phyloP scores from a whole-genome alignment of 2,329 filamentous ascomycete genomes.

The Peltaster fructicola region DNA sequence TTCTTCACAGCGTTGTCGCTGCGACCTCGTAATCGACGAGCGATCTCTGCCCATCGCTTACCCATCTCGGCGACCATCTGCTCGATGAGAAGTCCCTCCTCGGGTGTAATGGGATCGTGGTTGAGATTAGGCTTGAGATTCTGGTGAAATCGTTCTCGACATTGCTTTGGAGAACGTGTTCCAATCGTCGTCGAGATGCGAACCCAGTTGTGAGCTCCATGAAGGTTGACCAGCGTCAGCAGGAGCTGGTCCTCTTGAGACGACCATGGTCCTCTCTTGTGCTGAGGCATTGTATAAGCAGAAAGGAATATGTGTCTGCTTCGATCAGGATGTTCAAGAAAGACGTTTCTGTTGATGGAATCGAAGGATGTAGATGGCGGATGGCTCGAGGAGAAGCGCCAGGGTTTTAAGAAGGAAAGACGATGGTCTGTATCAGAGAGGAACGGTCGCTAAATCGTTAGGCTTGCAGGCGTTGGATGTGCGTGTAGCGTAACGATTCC shows the following conservation, averaged over 20 bases:
- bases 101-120: slow-evolving; percentile 61
- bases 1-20: slow-evolving; percentile 96
- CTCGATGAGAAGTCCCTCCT: slow-evolving; percentile 58
- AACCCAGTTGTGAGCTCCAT: slow-evolving; percentile 79
- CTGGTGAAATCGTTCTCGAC: slow-evolving; percentile 83
- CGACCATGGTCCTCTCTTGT: slow-evolving; percentile 70
- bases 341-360: too few relatives aligned
- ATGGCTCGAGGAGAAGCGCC: too few relatives aligned
- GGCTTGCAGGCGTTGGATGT: too few relatives aligned
- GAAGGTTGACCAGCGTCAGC: slow-evolving; percentile 49
- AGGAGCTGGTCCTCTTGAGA: slow-evolving; percentile 56
- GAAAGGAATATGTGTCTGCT: too few relatives aligned
- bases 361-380: too few relatives aligned
- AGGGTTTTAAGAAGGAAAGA: too few relatives aligned
- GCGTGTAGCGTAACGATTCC: too few relatives aligned
- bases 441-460: too few relatives aligned
- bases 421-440: too few relatives aligned
- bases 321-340: too few relatives aligned
- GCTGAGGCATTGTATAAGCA: slow-evolving; percentile 36
- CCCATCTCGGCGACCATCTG: slow-evolving; percentile 59
- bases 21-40: slow-evolving; percentile 59
- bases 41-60: slow-evolving; percentile 87
- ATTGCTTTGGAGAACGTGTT: slow-evolving; percentile 80
- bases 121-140: slow-evolving; percentile 75
- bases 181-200: slow-evolving; percentile 59